phyloP scores from a whole-genome alignment of 2,329 filamentous ascomycete genomes.

The Fusarium penzigii region DNA sequence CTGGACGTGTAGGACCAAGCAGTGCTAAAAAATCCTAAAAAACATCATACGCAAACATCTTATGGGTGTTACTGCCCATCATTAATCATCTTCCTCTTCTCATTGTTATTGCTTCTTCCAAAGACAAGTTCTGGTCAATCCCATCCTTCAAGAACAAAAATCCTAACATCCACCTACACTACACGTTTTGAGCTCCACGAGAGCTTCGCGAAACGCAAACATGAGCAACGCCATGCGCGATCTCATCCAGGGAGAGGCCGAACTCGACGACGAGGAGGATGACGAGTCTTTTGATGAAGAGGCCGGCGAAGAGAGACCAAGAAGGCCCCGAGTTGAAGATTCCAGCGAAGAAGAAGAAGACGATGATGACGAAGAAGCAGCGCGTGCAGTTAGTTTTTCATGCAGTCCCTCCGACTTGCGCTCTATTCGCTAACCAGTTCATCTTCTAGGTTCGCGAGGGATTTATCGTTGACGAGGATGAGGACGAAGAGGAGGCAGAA shows the following conservation, averaged over 20 bases:
- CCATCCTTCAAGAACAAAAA: conserved; percentile 1
- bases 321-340: conserved; percentile 61
- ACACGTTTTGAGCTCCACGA: conserved; percentile 27
- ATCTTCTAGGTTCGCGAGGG: conserved; percentile 76
- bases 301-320: conserved; percentile 59
- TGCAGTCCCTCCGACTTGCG: conserved; percentile 1
- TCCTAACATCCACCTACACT: conserved; percentile 15
- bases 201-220: conserved; percentile 35
- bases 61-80: conserved; percentile 10
- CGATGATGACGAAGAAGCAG: conserved; percentile 87
- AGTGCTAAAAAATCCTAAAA: conserved; percentile 1
- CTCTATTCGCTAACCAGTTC: conserved; percentile 13
- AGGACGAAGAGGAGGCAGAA: conserved; percentile 73
- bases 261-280: conserved; percentile 82
- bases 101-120: conserved; percentile 1
- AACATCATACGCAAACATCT: neutral
- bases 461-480: conserved; percentile 93
- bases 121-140: neutral
- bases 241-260: conserved; percentile 81
- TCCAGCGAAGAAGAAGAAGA: conserved; percentile 92
- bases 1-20: conserved; percentile 29
- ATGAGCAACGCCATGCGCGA: conserved; percentile 70
- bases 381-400: conserved; percentile 61
- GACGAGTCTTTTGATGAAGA: conserved; percentile 83
- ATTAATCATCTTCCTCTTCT: conserved; percentile 7